A percentile compares a stretch with the other conserved stretches of the same genome.
These are phyloP conservation scores for Aegilops sharonensis DNA, from an alignment of 176 grass and related monocot genomes.

Conservation along the genomic window DNA sequence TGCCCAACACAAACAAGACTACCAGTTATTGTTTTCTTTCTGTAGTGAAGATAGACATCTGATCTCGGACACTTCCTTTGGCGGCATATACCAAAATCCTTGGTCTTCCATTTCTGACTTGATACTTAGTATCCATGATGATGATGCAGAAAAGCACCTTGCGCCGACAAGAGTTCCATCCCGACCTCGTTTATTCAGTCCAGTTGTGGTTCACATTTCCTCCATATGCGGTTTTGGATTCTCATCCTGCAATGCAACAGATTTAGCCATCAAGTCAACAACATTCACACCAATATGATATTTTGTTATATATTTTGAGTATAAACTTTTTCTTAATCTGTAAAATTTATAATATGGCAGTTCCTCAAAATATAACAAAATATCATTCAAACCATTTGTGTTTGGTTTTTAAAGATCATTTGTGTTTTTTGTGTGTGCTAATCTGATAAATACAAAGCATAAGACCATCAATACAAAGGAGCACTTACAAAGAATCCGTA, in stretches of 20 bases:
- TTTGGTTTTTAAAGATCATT: not conserved
- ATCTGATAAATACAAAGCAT: no score
- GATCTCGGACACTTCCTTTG: constrained; percentile 25
- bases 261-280: not conserved
- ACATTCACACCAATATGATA: not conserved
- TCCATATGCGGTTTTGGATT: constrained; percentile 28
- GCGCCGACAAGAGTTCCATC: constrained; percentile 18
- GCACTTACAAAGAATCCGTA: no score
- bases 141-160: constrained; percentile 9
- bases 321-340: not conserved
- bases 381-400: not conserved
- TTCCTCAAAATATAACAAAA: not conserved
- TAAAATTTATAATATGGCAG: not conserved
- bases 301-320: no score
- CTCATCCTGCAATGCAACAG: constrained; percentile 44
- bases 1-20: no score
- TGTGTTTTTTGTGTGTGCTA: not conserved
- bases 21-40: no score
- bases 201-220: constrained; percentile 31
- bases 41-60: no score
- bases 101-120: constrained; percentile 72
- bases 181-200: constrained; percentile 8
- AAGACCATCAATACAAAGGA: no score
- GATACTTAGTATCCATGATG: constrained; percentile 37
- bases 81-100: constrained; percentile 58